Evolutionary conservation across 2,329 filamentous ascomycete species (phyloP), one percentile per base, ranked within the genome.

Genomic region (Cladosporium sp.): DNA sequence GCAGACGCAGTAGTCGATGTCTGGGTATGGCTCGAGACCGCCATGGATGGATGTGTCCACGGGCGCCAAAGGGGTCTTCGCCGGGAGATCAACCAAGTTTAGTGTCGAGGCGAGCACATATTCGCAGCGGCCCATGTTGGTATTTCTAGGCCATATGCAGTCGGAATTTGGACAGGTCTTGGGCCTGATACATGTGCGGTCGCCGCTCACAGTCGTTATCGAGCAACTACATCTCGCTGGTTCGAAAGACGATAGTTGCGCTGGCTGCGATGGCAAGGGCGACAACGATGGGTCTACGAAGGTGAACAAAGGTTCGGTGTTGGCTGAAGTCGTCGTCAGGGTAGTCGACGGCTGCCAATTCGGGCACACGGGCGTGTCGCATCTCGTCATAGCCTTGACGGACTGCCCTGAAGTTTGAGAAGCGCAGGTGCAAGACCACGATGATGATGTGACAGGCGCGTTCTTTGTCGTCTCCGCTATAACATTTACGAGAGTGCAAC

Each of bases 351-450:
- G 2, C 41, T 47, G n/a, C 41, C 41, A 38, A 4, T 63, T 63
- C 21, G 60, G 60, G 32, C 60, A 63, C 47, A 54, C 38, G 7
- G 28, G 32, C 32, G 60, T 63, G 5, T 47, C 47, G 24, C 60
- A 63, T 2, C 28, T 32, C 11, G 32, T 63, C 1, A 6, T 21
- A 8, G 26, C 15, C 2, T 38, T 8, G 32, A 63, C 49, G 10
- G 12, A 34, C 30, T 62, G 28, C 4, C 30, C 34, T 7, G 7
- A 4, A 8, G 14, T 55, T 21, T 55, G 49, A 2, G 21, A 54
- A n/a, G 15, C 60, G 15, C 60, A 63, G 15, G 32, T n/a, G 24
- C 60, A 55, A 18, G 60, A 55, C 30, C 28, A 55, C 28, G 28
- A 30, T 12, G 52, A n/a, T 5, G 52, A n/a, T 15, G 36, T 18